phyloP scores from a whole-genome alignment of 2,329 filamentous ascomycete genomes.

The Ambrosiella xylebori region DNA sequence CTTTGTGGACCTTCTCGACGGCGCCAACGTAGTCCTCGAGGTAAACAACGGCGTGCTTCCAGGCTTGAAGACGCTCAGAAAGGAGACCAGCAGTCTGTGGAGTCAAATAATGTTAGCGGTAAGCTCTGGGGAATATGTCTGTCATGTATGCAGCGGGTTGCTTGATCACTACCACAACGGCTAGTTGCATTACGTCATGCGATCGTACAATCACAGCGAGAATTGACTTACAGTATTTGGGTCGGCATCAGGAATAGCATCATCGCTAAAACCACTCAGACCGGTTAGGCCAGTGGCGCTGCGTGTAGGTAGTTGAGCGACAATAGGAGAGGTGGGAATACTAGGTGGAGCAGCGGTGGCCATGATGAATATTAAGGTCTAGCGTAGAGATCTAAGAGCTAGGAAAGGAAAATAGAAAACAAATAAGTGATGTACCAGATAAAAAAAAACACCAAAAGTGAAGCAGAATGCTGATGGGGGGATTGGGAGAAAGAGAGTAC shows the following conservation, averaged over 20 bases:
- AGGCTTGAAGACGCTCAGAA: conserved; percentile 74
- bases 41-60: conserved; percentile 86
- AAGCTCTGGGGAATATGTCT: not conserved
- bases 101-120: not conserved
- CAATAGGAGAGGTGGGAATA: conserved; percentile 5
- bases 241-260: conserved; percentile 40
- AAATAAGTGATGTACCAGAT: not conserved
- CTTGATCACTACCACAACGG: not conserved
- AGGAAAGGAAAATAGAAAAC: too few species aligned
- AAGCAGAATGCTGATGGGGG: not conserved
- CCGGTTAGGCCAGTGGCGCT: conserved; percentile 9
- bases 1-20: conserved; percentile 71
- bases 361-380: conserved; percentile 2
- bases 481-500: not conserved
- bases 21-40: conserved; percentile 77
- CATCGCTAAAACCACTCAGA: conserved; percentile 32
- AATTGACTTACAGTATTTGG: conserved; percentile 35
- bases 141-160: too few species aligned
- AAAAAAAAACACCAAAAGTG: not conserved
- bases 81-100: conserved; percentile 59
- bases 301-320: conserved; percentile 7
- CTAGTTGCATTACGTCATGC: not conserved
- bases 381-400: not conserved
- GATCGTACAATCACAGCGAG: not conserved
- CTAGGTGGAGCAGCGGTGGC: not conserved